Conservation (phyloP, 371 early-diverging fungal genomes). For the Basidiobolus meristosporus region DNA sequence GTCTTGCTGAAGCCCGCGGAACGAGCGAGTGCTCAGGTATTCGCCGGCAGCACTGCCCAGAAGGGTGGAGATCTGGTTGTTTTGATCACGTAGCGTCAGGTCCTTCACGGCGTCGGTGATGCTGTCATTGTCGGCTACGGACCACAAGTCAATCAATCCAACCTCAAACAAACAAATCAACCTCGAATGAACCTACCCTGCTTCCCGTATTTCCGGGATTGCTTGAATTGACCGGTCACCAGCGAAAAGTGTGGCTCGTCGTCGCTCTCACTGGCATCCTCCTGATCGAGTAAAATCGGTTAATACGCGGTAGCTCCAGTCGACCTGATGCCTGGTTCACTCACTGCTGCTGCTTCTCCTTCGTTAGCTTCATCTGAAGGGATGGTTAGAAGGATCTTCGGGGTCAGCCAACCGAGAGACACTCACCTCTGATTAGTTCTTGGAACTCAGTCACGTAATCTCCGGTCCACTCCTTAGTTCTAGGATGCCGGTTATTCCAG, state of each 20-base stretch:
- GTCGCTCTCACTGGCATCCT: conserved; percentile 13
- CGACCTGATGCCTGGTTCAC: no score
- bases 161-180: no score
- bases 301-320: neutral
- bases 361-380: no score
- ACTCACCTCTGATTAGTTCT: conserved; percentile 19
- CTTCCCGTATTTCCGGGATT: conserved; percentile 22
- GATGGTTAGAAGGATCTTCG: neutral
- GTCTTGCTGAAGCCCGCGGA: conserved; percentile 57
- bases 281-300: neutral
- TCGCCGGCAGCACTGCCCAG: conserved; percentile 63
- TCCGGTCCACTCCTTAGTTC: conserved; percentile 51
- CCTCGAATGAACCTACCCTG: no score
- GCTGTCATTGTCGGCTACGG: no score
- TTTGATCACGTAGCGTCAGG: conserved; percentile 28
- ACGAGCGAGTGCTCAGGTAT: conserved; percentile 48
- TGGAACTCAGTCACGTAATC: conserved; percentile 55
- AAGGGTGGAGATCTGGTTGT: conserved; percentile 35
- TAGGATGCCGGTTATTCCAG: conserved; percentile 5
- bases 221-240: conserved; percentile 62
- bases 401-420: conserved; percentile 3
- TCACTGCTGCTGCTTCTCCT: no score
- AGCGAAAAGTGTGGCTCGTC: conserved; percentile 76
- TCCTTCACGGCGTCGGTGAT: no score
- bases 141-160: no score